Percentiles rank a stretch among this genome's conserved stretches.
Conservation (phyloP, 164 flowering plant genomes). For the Umbellularia californica region DNA sequence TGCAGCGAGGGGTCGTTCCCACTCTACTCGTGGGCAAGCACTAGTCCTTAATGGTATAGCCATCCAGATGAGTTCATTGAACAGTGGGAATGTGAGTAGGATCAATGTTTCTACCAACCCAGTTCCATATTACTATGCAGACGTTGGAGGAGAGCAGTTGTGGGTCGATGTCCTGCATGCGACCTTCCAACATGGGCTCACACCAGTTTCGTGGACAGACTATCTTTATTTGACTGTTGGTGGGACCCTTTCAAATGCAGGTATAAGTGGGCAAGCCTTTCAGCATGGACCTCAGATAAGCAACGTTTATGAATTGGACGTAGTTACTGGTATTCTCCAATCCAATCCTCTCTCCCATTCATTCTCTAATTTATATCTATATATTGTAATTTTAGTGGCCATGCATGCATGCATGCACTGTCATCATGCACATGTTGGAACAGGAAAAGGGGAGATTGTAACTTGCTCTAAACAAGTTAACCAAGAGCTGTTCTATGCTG, state of each 20-base stretch:
- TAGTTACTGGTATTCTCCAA: conserved; percentile 48
- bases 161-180: conserved; percentile 71
- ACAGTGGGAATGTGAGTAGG: too few relatives aligned
- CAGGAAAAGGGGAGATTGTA: conserved; percentile 15
- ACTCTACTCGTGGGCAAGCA: too few relatives aligned
- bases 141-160: conserved; percentile 69
- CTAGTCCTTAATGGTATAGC: too few relatives aligned
- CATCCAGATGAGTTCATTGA: too few relatives aligned
- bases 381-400: too few relatives aligned
- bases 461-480: conserved; percentile 14
- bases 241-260: conserved; percentile 89
- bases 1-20: too few relatives aligned
- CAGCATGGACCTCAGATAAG: conserved; percentile 82
- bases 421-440: not conserved
- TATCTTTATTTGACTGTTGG: conserved; percentile 82
- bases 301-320: conserved; percentile 78
- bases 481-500: conserved; percentile 14
- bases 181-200: conserved; percentile 52
- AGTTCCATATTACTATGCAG: conserved; percentile 33
- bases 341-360: too few relatives aligned
- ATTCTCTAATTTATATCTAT: too few relatives aligned
- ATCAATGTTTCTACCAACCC: conserved; percentile 8
- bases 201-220: conserved; percentile 88
- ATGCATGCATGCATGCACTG: too few relatives aligned
- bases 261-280: conserved; percentile 77